phyloP scores from a whole-genome alignment of 345 rosid genomes.

The Eutrema yunnanense region DNA sequence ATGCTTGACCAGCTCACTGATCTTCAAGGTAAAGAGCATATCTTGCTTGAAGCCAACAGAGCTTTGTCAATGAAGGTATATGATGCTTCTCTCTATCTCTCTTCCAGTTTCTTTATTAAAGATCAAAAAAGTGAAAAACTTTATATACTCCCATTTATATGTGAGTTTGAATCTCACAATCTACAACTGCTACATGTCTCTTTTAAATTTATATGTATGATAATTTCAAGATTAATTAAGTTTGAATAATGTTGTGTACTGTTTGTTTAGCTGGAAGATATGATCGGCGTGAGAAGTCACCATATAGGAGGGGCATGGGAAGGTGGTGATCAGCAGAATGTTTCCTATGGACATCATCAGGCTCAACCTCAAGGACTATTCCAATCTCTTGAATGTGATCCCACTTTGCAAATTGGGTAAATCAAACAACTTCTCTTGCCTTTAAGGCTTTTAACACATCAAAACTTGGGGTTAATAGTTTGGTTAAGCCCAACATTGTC shows the following conservation, averaged over 20 bases:
- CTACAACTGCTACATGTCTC: background rate
- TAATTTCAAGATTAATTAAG: background rate
- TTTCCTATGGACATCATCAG: conserved; percentile 57
- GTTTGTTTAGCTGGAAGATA: conserved; percentile 70
- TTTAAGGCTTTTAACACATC: background rate
- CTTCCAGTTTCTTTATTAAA: background rate
- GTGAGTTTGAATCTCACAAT: background rate
- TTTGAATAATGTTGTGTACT: background rate
- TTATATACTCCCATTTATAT: background rate
- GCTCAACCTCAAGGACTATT: conserved; percentile 64
- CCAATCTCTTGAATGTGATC: conserved; percentile 85
- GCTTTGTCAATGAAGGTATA: conserved; percentile 76
- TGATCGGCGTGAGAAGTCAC: conserved; percentile 51
- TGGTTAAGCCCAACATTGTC: background rate
- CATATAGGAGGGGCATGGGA: conserved; percentile 69
- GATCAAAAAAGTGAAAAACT: background rate
- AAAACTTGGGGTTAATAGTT: background rate
- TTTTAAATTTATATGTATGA: background rate
- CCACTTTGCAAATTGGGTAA: conserved; percentile 96
- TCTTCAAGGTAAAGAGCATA: conserved; percentile 86
- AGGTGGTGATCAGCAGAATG: conserved; percentile 52
- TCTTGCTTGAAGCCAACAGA: conserved; percentile 82
- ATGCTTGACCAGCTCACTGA: conserved; percentile 95
- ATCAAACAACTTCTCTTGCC: background rate
- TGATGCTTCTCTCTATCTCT: background rate